Conservation (phyloP, 192 early-diverging fungal species). For the Podila clonocystis region DNA sequence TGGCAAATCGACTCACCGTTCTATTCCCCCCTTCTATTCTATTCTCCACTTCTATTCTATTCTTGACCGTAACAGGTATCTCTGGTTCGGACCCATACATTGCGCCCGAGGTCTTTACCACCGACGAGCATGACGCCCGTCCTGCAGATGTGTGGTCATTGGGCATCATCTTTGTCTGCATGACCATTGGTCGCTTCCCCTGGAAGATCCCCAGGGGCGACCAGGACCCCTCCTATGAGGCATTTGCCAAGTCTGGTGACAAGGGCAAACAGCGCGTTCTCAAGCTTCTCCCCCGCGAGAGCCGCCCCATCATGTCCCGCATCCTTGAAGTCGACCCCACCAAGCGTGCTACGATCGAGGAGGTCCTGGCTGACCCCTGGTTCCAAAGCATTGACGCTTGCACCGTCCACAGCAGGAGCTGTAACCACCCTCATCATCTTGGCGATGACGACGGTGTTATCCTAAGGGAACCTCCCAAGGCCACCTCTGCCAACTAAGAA, state of each 20-base stretch:
- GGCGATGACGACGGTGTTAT: conserved; percentile 18
- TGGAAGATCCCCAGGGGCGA: conserved; percentile 64
- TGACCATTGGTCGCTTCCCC: conserved; percentile 71
- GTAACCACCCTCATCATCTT: conserved; percentile 39
- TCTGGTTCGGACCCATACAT: conserved; percentile 95
- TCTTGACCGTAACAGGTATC: conserved; percentile 68
- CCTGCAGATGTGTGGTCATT: conserved; percentile 87
- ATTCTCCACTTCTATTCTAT: conserved; percentile 24
- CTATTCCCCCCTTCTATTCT: neutral
- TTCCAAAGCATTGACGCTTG: conserved; percentile 69
- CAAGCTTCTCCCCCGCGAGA: conserved; percentile 64
- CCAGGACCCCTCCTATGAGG: conserved; percentile 66
- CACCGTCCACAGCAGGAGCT: conserved; percentile 8
- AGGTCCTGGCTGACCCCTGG: conserved; percentile 78
- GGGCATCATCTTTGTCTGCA: conserved; percentile 86
- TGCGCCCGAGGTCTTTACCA: conserved; percentile 86
- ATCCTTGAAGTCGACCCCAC: conserved; percentile 69
- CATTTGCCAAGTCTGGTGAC: conserved; percentile 50
- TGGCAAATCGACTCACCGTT: neutral
- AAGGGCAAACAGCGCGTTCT: conserved; percentile 41
- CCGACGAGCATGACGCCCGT: conserved; percentile 79
- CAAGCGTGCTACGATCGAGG: conserved; percentile 67
- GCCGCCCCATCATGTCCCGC: conserved; percentile 61
- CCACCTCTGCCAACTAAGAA: neutral
- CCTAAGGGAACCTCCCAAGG: conserved; percentile 36